A percentile compares a stretch with the other conserved stretches of the same genome.
Evolutionary conservation across 129 eudicot genomes (phyloP).

Genomic region (Tagetes patula): DNA sequence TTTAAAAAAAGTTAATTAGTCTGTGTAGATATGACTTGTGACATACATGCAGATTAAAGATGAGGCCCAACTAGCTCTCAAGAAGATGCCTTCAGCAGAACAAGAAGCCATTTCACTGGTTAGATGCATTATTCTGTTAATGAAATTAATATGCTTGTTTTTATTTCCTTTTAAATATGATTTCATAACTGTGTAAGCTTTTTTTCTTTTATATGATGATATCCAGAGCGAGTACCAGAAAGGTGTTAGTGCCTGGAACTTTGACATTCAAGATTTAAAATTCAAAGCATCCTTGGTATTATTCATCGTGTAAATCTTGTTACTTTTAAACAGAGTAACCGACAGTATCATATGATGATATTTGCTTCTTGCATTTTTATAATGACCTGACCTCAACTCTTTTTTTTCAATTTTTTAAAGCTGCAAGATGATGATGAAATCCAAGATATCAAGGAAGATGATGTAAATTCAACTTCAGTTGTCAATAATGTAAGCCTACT

Average conservation of each 20-base stretch:
- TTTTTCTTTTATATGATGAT: constrained; percentile 9
- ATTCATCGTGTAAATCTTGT: constrained; percentile 25
- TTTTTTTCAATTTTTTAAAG: constrained; percentile 34
- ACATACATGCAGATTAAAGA: constrained; percentile 64
- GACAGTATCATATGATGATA: neutral
- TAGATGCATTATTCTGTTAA: constrained; percentile 24
- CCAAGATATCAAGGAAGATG: constrained; percentile 62
- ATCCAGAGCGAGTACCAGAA: constrained; percentile 94
- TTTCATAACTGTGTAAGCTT: constrained; percentile 10
- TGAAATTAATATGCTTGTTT: constrained; percentile 5
- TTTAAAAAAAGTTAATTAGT: neutral
- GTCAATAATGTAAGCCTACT: constrained; percentile 44
- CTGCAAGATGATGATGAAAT: constrained; percentile 90
- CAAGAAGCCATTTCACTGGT: constrained; percentile 97
- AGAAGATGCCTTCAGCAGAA: constrained; percentile 96
- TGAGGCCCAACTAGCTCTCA: constrained; percentile 94
- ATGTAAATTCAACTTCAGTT: constrained; percentile 44
- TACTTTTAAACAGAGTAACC: constrained; percentile 5
- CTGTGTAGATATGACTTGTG: neutral
- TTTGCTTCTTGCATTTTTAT: constrained; percentile 7
- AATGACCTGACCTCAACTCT: constrained; percentile 7
- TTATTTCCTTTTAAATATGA: neutral
- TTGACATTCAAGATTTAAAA: constrained; percentile 88
- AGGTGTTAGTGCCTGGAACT: constrained; percentile 99
- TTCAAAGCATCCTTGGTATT: constrained; percentile 91